Evolutionary conservation across 140 eudicot genomes (phyloP).

Genomic region (Ambrosia hybrid): DNA sequence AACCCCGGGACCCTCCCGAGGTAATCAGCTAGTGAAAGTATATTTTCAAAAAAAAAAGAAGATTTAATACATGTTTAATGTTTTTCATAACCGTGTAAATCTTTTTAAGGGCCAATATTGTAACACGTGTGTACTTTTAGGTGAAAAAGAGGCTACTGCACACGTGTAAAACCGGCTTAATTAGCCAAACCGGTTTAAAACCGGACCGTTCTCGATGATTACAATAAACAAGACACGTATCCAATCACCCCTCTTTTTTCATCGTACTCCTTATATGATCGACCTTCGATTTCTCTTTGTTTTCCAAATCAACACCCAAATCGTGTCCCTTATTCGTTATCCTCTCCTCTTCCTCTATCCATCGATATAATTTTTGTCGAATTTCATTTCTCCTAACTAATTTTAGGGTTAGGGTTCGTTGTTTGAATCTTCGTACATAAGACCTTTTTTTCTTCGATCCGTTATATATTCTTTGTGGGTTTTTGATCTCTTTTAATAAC

Average conservation of each 20-base stretch:
- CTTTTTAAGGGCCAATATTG: slow-evolving; percentile 5
- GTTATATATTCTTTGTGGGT: background rate
- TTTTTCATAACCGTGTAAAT: too few relatives aligned
- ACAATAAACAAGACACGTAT: slow-evolving; percentile 31
- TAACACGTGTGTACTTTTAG: background rate
- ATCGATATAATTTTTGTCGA: slow-evolving; percentile 18
- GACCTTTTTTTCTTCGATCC: slow-evolving; percentile 9
- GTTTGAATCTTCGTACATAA: slow-evolving; percentile 7
- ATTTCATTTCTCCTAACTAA: slow-evolving; percentile 14
- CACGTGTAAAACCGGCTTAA: slow-evolving; percentile 38
- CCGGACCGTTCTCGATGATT: slow-evolving; percentile 21
- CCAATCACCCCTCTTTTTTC: slow-evolving; percentile 33
- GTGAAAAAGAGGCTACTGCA: background rate
- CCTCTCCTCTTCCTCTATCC: slow-evolving; percentile 10
- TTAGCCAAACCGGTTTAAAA: slow-evolving; percentile 27
- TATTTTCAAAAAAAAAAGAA: too few relatives aligned
- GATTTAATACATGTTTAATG: too few relatives aligned
- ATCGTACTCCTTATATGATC: slow-evolving; percentile 25
- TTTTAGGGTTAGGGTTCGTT: slow-evolving; percentile 44
- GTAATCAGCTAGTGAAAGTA: too few relatives aligned
- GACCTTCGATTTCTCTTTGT: slow-evolving; percentile 22
- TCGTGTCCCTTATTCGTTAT: background rate
- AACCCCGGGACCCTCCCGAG: too few relatives aligned
- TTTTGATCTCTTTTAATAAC: slow-evolving; percentile 19
- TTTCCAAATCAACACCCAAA: slow-evolving; percentile 19